Percentiles rank a stretch among this genome's conserved stretches.
Evolutionary conservation across 2,329 filamentous ascomycete species (phyloP).

Genomic region (Colletotrichum horii): DNA sequence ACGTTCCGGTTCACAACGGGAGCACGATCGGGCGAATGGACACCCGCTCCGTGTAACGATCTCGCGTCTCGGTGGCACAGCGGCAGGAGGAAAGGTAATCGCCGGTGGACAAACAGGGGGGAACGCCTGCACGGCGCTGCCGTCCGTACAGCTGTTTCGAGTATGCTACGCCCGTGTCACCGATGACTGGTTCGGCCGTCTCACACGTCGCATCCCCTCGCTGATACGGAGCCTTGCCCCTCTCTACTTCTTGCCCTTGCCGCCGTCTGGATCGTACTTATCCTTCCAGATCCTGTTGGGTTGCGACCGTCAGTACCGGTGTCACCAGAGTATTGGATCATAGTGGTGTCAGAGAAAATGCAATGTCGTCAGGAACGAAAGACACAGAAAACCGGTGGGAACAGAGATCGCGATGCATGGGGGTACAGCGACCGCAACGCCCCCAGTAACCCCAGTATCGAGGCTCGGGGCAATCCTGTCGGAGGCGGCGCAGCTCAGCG

Average conservation of each 20-base stretch:
- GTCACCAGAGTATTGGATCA: background rate
- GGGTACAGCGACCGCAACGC: background rate
- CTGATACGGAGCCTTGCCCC: background rate
- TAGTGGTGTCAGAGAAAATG: background rate
- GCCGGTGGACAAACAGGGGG: background rate
- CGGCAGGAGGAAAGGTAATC: background rate
- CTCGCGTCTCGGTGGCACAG: background rate
- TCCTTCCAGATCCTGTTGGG: constrained; percentile 92
- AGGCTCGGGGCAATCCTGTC: background rate
- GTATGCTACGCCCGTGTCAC: constrained; percentile 15
- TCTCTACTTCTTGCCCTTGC: constrained; percentile 45
- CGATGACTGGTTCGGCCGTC: background rate
- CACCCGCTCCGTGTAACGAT: constrained; percentile 2
- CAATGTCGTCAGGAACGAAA: background rate
- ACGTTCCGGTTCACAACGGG: background rate
- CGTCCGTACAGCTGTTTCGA: constrained; percentile 11
- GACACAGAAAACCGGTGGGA: background rate
- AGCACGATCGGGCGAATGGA: background rate
- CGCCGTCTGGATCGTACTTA: constrained; percentile 72
- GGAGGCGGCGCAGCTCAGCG: background rate
- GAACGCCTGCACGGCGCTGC: background rate
- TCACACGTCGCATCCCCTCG: background rate
- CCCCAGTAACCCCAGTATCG: background rate
- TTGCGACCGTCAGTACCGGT: constrained; percentile 1
- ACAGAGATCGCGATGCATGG: background rate